phyloP scores from a whole-genome alignment of 345 rosid species.

The Salix dunnii region DNA sequence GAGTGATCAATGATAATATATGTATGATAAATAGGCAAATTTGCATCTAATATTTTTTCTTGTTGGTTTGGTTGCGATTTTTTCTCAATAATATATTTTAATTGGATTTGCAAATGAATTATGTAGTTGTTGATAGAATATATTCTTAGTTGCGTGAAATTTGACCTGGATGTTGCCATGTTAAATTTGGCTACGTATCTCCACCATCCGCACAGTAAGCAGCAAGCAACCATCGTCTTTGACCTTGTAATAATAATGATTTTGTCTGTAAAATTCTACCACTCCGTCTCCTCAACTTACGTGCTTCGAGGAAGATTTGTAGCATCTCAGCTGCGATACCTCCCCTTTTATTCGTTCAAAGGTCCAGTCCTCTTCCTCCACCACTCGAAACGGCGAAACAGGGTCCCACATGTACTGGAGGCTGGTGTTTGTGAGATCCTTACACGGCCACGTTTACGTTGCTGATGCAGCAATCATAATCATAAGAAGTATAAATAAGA shows the following conservation, averaged over 20 bases:
- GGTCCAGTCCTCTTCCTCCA: neutral
- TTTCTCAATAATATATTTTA: no score
- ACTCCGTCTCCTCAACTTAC: neutral
- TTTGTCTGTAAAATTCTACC: neutral
- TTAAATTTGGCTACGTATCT: neutral
- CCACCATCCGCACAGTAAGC: neutral
- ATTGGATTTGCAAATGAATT: no score
- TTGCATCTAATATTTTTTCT: no score
- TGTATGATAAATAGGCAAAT: no score
- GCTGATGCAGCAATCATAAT: neutral
- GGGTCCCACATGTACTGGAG: slow-evolving; percentile 6
- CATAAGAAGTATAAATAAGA: no score
- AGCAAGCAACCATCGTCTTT: neutral
- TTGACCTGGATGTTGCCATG: no score
- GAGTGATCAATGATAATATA: no score
- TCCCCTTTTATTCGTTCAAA: neutral
- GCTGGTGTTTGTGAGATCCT: neutral
- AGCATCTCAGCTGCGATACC: slow-evolving; percentile 9
- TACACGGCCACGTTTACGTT: neutral
- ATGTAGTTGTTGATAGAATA: no score
- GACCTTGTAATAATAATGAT: neutral
- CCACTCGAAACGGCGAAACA: neutral
- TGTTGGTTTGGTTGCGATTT: no score
- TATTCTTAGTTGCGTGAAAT: no score
- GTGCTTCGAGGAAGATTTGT: slow-evolving; percentile 12